A percentile compares a stretch with the other conserved stretches of the same genome.
Evolutionary conservation across 192 early-diverging fungal genomes (phyloP).

Genomic region (Linnemannia schmuckeri): DNA sequence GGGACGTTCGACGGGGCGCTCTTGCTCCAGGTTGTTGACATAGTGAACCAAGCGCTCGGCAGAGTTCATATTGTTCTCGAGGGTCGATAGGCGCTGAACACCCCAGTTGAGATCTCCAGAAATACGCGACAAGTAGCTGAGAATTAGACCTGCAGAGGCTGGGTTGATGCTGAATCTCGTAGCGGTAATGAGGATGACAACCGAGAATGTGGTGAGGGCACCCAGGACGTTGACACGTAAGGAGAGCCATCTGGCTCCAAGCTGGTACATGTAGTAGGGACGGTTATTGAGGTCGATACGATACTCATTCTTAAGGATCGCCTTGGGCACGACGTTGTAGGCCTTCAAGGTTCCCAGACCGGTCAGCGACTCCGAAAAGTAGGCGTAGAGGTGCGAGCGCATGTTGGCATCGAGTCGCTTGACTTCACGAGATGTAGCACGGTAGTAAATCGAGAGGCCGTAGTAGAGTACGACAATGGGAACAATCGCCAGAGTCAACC

Average conservation of each 20-base stretch:
- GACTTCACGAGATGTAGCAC: conserved; percentile 83
- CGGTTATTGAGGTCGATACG: conserved; percentile 84
- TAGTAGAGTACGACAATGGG: conserved; percentile 84
- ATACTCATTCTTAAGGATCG: conserved; percentile 67
- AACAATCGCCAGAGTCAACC: conserved; percentile 74
- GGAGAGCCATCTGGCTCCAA: conserved; percentile 77
- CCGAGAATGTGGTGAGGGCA: conserved; percentile 82
- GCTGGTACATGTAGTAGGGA: conserved; percentile 82
- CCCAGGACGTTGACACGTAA: conserved; percentile 81
- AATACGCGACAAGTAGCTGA: conserved; percentile 78
- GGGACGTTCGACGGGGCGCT: conserved; percentile 25
- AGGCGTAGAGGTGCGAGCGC: conserved; percentile 84
- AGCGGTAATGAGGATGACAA: conserved; percentile 78
- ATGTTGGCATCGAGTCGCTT: conserved; percentile 93
- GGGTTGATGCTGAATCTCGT: conserved; percentile 75
- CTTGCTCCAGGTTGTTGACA: conserved; percentile 40
- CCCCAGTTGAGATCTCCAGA: conserved; percentile 83
- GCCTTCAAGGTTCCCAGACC: conserved; percentile 89
- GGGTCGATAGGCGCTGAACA: conserved; percentile 70
- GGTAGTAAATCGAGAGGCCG: conserved; percentile 78
- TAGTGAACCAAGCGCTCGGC: conserved; percentile 45
- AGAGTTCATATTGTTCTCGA: conserved; percentile 62
- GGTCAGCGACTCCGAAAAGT: conserved; percentile 80
- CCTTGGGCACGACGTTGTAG: conserved; percentile 57
- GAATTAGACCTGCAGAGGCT: conserved; percentile 75